phyloP scores from a whole-genome alignment of 2,329 filamentous ascomycete species.

The Epichloe coenophiala region DNA sequence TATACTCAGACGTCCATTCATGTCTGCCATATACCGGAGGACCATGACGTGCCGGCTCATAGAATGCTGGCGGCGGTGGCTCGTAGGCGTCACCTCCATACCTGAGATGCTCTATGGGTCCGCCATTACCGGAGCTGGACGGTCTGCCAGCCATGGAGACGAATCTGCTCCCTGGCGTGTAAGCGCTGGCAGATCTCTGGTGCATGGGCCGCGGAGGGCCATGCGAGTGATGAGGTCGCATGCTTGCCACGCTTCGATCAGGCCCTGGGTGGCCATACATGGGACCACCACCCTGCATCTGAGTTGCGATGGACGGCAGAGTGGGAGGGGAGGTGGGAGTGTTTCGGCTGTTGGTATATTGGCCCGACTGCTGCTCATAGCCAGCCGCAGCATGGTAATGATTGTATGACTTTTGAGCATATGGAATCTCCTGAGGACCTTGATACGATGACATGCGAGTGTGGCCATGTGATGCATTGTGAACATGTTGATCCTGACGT shows the following conservation, averaged over 20 bases:
- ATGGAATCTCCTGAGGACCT: not conserved
- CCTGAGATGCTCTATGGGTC: not conserved
- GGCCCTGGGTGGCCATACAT: not conserved
- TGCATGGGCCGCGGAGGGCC: slow-evolving; percentile 9
- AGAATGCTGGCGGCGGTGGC: not conserved
- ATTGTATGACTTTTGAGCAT: not conserved
- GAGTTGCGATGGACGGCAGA: slow-evolving; percentile 13
- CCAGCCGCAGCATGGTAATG: not conserved
- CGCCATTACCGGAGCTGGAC: slow-evolving; percentile 9
- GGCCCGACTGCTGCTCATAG: not conserved
- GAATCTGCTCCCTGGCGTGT: slow-evolving; percentile 7
- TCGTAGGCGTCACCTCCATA: slow-evolving; percentile 1
- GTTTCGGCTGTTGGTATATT: not conserved
- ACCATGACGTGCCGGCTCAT: slow-evolving; percentile 5
- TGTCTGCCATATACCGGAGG: not conserved
- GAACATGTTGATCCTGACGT: not conserved
- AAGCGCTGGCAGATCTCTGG: slow-evolving; percentile 13
- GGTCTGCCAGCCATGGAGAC: slow-evolving; percentile 6
- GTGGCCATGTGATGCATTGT: not conserved
- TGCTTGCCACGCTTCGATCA: not conserved
- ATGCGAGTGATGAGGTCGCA: not conserved
- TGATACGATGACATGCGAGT: slow-evolving; percentile 2
- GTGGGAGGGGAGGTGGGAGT: slow-evolving; percentile 7
- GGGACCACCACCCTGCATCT: slow-evolving; percentile 6
- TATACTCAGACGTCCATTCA: slow-evolving; percentile 2